Base-by-base conservation (phyloP, 139 green algal genomes). In the Gonium pectorale region DNA sequence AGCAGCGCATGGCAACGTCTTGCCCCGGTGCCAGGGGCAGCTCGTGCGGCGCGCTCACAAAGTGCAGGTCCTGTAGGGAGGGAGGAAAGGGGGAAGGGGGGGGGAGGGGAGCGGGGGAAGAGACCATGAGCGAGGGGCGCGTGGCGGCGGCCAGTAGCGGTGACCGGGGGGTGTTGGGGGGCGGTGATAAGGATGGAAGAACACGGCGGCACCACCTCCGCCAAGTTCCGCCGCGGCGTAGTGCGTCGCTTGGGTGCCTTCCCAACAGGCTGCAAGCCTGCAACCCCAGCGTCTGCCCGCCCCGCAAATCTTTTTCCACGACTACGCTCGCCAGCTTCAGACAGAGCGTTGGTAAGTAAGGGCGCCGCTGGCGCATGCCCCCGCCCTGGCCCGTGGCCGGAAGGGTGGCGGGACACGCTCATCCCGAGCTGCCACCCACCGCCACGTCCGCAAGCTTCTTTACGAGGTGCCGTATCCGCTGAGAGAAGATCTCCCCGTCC, bases 401-500 rank as follows among this genome's bases (percentile, higher is more conserved):
- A 6, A n/a, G 56, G 56, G 56, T 29, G 22, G 22, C 56, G 56
- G n/a, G n/a, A n/a, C n/a, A n/a, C n/a, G n/a, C n/a, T n/a, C n/a
- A n/a, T n/a, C 11, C 19, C 7, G n/a, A 19, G 9, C n/a, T 68
- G 22, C 29, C 62, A 19, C 81, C 52, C 26, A 90, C 89, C 78
- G 80, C 86, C 3, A 88, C 52, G 44, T 15, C 63, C 9, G 44
- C 43, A 27, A 91, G 85, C 67, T 90, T 91, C 41, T 75, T 82
- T 3, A 6, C 11, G 0, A 93, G 80, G 29, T 46, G 80, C 19
- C 62, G 44, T 0, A 93, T 35, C 0, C 90, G 68, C 59, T 90
- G 83, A 7, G 38, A 73, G 33, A 93, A 92, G 6, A 93, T 43
- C 11, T 90, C 86, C 0, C 66, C 83, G 56, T 91, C 84, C 73